Percentiles rank a stretch among this genome's conserved stretches.
These are phyloP conservation scores for Entophlyctis luteolus DNA, from an alignment of 192 early-diverging fungal genomes.

Conservation along the genomic window DNA sequence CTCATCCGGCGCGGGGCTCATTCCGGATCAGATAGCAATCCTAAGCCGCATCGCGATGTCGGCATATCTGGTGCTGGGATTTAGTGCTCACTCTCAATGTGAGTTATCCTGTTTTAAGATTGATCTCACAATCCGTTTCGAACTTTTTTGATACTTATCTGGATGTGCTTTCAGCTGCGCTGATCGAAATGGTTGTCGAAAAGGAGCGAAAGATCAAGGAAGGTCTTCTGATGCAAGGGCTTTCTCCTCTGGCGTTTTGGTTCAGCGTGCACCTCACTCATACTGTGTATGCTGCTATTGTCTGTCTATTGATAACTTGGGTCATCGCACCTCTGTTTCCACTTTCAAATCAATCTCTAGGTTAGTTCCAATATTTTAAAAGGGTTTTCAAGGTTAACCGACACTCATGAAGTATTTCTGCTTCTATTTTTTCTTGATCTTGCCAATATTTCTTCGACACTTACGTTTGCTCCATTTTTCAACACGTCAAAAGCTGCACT, in stretches of 20 bases:
- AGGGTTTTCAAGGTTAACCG: neutral
- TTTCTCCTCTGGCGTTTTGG: constrained; percentile 34
- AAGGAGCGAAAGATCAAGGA: constrained; percentile 62
- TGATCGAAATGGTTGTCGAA: constrained; percentile 62
- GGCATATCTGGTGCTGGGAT: constrained; percentile 18
- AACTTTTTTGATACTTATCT: neutral
- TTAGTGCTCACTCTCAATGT: constrained; percentile 14
- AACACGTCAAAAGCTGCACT: constrained; percentile 11
- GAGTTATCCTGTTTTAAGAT: neutral
- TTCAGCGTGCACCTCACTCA: constrained; percentile 4
- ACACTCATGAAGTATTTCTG: neutral
- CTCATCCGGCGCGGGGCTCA: neutral
- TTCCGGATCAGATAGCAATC: constrained; percentile 9
- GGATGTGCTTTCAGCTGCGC: neutral
- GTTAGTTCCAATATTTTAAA: neutral
- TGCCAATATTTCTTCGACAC: constrained; percentile 8
- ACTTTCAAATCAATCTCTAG: neutral
- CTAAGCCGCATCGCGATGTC: constrained; percentile 4
- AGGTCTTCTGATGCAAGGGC: constrained; percentile 66
- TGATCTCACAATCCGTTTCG: neutral
- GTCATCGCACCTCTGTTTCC: constrained; percentile 11
- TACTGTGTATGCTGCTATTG: neutral
- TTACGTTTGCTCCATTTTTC: constrained; percentile 19
- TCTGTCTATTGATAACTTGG: constrained; percentile 4
- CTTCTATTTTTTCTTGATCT: constrained; percentile 16